Evolutionary conservation across 2,329 filamentous ascomycete species (phyloP), one percentile per base, ranked within the genome.

Genomic region (Hansfordia pulvinata): DNA sequence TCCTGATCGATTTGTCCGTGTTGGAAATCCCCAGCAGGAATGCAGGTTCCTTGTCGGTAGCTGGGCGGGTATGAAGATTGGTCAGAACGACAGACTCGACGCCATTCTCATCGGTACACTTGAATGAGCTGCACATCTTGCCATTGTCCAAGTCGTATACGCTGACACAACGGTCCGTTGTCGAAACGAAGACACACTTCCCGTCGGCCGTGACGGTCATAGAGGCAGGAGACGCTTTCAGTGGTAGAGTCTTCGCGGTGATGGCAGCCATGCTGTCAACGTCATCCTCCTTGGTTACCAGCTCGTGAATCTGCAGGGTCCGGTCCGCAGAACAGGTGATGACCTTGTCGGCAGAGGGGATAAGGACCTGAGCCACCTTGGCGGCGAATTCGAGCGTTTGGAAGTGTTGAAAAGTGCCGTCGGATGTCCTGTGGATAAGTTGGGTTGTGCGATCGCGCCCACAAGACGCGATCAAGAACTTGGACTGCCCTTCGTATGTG

Each of bases 311-410:
- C 26, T 93, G 78, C 26, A 94, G 58, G 1, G 84, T 92, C 21
- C 90, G 74, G 51, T 98, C 90, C 26, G 84, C 64, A 2, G 88
- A 93, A 41, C 79, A 86, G 1, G 90, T 94, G 12, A 96, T 64
- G 23, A 96, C 56, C 35, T 66, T 76, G 46, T 84, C 69, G 21
- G 77, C 67, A 3, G 79, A 70, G 31, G 92, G 84, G 7, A 86
- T 62, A 16, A 94, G 56, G 16, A 63, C 64, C 44, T 76, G 75
- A 29, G 69, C 77, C 11, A 98, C 86, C 35, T 82, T 81, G 13
- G 85, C 83, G 17, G 85, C 75, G 50, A 96, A 93, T 39, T 98
- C 88, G 30, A 96, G 69, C 0, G 90, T 98, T 49, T 98, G 90
- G 27, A 93, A 69, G 30, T 94, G 69, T 31, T 80, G 69, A 50